Base-by-base conservation (phyloP, 2,329 filamentous ascomycete species). In the Calonectria naviculata region DNA sequence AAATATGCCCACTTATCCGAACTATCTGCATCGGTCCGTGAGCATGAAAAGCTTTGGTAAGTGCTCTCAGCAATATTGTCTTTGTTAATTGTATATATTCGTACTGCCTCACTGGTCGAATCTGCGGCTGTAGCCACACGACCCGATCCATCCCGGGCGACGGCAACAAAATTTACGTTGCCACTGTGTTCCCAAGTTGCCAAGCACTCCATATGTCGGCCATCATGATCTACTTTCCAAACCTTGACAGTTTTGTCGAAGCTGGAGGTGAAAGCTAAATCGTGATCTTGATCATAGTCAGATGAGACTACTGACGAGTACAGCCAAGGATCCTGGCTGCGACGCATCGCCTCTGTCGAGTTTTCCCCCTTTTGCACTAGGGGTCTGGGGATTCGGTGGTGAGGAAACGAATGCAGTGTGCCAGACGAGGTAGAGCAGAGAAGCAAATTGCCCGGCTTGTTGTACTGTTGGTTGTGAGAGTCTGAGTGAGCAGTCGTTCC, bases 281-380 rank as follows among this genome's bases (percentile, higher is more conserved):
- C 81, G 31, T 83, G 83, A 0, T 73, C 67, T 2, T 81, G 75
- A 68, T 89, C 88, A 73, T 89, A 90, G 64, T 91, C 89, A 0
- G 90, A 91, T 6, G 89, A 89, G 0, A 91, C 90, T 0, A 93
- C 90, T 0, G 91, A 92, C 0, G 89, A 88, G 74, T 91, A 93
- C 0, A 92, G 82, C 90, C 90, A 93, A 0, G 88, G 89, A 60
- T 90, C 89, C 71, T 92, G 90, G 44, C 86, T 89, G 71, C 86
- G 84, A 2, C 87, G 84, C 89, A 92, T 91, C 0, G 88, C 88
- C 2, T 86, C 82, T 3, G 86, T 85, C 0, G 89, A 84, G 73
- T 91, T 92, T 21, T 90, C 88, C 0, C 87, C 87, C 65, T 85
- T 86, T 15, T 85, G 81, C 0, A 91, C 85, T 0, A 87, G 70